Conservation (phyloP, 306 rosid species). For the Castanea mollissima region DNA sequence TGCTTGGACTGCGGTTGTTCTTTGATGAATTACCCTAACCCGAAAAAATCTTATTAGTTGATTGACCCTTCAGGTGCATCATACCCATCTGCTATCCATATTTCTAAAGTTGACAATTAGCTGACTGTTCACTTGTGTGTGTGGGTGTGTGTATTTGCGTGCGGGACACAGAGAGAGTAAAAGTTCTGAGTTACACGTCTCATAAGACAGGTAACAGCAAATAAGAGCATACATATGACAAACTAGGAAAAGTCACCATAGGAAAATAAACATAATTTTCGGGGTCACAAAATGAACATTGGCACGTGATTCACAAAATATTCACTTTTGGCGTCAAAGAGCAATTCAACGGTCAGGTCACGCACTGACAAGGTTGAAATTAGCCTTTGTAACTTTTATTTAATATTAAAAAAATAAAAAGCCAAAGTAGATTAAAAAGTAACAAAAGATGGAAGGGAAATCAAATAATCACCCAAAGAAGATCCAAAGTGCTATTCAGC, state of each 20-base stretch:
- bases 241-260: not conserved
- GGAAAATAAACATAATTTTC: constrained; percentile 27
- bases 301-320: constrained; percentile 54
- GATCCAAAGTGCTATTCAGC: constrained; percentile 32
- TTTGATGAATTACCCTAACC: not conserved
- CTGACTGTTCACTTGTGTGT: not conserved
- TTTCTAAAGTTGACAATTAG: constrained; percentile 31
- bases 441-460: constrained; percentile 10
- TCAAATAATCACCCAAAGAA: constrained; percentile 29
- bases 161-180: not conserved
- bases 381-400: constrained; percentile 16
- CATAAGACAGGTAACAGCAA: constrained; percentile 2
- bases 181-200: constrained; percentile 4
- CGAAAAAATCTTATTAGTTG: no score
- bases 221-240: not conserved
- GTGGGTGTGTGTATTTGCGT: not conserved
- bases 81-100: constrained; percentile 18
- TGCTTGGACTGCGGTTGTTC: not conserved
- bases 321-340: constrained; percentile 11
- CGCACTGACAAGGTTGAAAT: constrained; percentile 32
- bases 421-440: constrained; percentile 22
- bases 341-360: constrained; percentile 6
- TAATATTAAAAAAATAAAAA: constrained; percentile 9
- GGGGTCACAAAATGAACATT: constrained; percentile 42
- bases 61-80: constrained; percentile 10